phyloP scores from a whole-genome alignment of 1,284 basidiomycete species.

The Cystobasidium pallidum region DNA sequence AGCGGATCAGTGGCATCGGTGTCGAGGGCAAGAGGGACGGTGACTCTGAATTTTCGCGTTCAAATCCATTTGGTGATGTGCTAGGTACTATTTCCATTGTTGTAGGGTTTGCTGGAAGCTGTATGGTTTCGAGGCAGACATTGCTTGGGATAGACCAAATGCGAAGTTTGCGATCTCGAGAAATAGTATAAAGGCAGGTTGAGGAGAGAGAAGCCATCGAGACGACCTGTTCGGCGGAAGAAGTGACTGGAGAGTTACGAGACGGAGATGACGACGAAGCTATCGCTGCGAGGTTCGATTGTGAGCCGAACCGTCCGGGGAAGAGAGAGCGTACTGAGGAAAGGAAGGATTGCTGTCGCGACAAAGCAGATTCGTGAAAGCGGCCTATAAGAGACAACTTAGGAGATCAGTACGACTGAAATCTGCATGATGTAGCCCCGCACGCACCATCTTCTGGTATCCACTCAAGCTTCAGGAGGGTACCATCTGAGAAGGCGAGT shows the following conservation, averaged over 20 bases:
- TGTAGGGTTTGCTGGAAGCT: slow-evolving; percentile 52
- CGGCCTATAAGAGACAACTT: slow-evolving; percentile 54
- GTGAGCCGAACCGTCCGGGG: slow-evolving; percentile 34
- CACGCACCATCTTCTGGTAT: slow-evolving; percentile 47
- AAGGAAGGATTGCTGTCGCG: slow-evolving; percentile 67
- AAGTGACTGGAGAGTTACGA: slow-evolving; percentile 64
- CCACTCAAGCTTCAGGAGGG: slow-evolving; percentile 69
- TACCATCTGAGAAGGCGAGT: slow-evolving; percentile 62
- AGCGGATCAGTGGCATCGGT: slow-evolving; percentile 44
- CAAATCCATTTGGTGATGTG: slow-evolving; percentile 1
- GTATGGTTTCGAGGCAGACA: slow-evolving; percentile 55
- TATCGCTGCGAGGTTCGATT: slow-evolving; percentile 19
- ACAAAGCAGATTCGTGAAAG: slow-evolving; percentile 69
- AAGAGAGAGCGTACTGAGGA: slow-evolving; percentile 61
- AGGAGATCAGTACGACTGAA: slow-evolving; percentile 49
- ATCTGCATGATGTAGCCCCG: neutral
- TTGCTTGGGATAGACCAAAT: slow-evolving; percentile 66
- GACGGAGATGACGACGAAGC: slow-evolving; percentile 57
- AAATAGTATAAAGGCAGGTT: slow-evolving; percentile 76
- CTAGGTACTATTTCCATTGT: slow-evolving; percentile 44
- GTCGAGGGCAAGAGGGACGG: neutral
- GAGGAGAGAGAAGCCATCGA: slow-evolving; percentile 52
- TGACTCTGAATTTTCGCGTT: neutral
- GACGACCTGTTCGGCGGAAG: slow-evolving; percentile 28
- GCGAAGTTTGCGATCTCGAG: slow-evolving; percentile 80